phyloP scores from a whole-genome alignment of 148 eudicot genomes.

The Dianthus caryophyllus region DNA sequence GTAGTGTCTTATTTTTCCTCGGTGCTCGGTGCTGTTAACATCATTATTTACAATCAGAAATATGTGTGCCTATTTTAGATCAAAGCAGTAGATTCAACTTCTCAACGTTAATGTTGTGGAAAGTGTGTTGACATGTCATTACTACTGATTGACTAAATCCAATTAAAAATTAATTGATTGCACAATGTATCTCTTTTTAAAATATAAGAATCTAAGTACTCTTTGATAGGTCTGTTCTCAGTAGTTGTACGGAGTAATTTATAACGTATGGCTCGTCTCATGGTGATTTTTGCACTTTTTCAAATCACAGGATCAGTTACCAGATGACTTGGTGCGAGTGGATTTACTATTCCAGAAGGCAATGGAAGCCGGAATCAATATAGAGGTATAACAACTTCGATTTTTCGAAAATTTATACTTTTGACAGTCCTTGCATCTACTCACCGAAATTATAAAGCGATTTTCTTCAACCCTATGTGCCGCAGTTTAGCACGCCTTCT shows the following conservation, averaged over 20 bases:
- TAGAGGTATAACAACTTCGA: constrained; percentile 52
- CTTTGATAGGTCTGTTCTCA: not conserved
- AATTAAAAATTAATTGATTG: not conserved
- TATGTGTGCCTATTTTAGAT: no score
- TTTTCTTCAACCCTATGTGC: not conserved
- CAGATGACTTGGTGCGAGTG: constrained; percentile 74
- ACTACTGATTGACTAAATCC: not conserved
- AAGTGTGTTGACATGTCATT: constrained; percentile 6
- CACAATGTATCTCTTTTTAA: not conserved
- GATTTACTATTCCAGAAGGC: constrained; percentile 73
- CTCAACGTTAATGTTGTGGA: not conserved
- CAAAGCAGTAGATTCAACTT: not conserved
- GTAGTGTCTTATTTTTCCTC: constrained; percentile 29
- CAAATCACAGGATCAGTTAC: constrained; percentile 71
- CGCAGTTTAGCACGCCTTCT: not conserved
- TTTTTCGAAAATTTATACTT: not conserved
- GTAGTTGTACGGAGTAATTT: not conserved
- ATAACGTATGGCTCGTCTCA: not conserved
- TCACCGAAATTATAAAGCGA: not conserved
- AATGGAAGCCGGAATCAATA: constrained; percentile 64
- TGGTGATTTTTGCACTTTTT: constrained; percentile 11
- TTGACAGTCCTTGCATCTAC: not conserved
- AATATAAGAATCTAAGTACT: not conserved
- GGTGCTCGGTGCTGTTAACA: not conserved
- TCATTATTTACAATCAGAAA: constrained; percentile 9